A percentile compares a stretch with the other conserved stretches of the same genome.
Evolutionary conservation across 108 stramenopile species (phyloP).

Genomic region (Nitzschia putrida): DNA sequence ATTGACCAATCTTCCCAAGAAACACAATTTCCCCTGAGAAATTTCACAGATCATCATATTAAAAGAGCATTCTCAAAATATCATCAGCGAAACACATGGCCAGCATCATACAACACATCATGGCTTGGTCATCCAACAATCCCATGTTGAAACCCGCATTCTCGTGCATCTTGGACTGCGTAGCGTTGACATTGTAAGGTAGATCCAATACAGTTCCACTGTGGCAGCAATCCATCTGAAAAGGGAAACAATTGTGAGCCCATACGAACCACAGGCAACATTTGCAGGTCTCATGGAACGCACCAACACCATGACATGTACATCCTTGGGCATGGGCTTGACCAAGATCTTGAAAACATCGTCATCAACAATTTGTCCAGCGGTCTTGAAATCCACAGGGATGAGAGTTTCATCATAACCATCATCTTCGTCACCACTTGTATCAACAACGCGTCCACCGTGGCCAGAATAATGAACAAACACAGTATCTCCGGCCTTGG

Average conservation of each 20-base stretch:
- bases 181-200: constrained; percentile 77
- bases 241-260: neutral
- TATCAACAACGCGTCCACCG: constrained; percentile 66
- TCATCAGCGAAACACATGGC: constrained; percentile 12
- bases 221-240: constrained; percentile 77
- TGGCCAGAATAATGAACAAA: constrained; percentile 85
- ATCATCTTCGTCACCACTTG: constrained; percentile 45
- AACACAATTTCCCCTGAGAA: no score
- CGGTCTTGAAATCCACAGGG: constrained; percentile 83
- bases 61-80: neutral
- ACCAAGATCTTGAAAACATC: constrained; percentile 77
- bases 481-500: constrained; percentile 72
- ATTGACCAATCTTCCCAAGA: no score
- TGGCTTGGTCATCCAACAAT: constrained; percentile 19
- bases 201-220: constrained; percentile 81
- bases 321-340: constrained; percentile 71
- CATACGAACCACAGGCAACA: constrained; percentile 39
- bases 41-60: neutral
- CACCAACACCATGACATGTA: constrained; percentile 69
- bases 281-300: neutral
- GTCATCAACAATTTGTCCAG: constrained; percentile 90
- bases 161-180: constrained; percentile 46
- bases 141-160: constrained; percentile 39
- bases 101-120: constrained; percentile 3
- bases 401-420: constrained; percentile 73